Evolutionary conservation across 1,284 basidiomycete genomes (phyloP).

Genomic region (Sphagnurus paluster): DNA sequence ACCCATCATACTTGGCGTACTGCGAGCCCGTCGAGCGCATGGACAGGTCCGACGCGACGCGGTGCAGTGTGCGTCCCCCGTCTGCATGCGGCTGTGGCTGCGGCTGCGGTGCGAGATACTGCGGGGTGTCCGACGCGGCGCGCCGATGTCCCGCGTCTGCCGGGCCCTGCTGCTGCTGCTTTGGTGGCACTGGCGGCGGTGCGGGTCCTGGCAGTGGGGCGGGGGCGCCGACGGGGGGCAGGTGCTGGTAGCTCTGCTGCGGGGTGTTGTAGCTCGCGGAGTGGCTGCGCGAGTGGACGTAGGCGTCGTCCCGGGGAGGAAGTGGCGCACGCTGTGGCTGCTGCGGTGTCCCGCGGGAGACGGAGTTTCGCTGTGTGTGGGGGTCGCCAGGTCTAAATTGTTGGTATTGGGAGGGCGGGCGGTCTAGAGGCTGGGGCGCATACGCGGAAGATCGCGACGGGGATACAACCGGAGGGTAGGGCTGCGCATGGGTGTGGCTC

Average conservation of each 20-base stretch:
- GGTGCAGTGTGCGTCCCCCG: slow-evolving; percentile 21
- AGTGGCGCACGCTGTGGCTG: neutral
- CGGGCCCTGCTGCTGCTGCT: neutral
- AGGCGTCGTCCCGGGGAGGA: neutral
- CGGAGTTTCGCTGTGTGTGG: neutral
- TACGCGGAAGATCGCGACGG: slow-evolving; percentile 3
- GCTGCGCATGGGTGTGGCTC: neutral
- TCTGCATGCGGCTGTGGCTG: neutral
- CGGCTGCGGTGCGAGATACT: slow-evolving; percentile 3
- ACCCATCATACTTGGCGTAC: slow-evolving; percentile 32
- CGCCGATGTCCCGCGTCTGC: slow-evolving; percentile 1
- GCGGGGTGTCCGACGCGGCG: neutral
- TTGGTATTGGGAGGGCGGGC: neutral
- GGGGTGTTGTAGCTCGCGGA: neutral
- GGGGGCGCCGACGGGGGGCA: too few relatives aligned
- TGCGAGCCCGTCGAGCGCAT: slow-evolving; percentile 27
- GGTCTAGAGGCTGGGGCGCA: slow-evolving; percentile 4
- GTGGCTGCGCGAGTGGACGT: neutral
- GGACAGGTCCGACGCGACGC: slow-evolving; percentile 30
- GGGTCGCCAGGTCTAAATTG: neutral
- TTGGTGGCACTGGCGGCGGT: too few relatives aligned
- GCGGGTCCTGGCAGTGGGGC: too few relatives aligned
- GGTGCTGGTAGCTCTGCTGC: slow-evolving; percentile 1
- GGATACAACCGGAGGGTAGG: neutral
- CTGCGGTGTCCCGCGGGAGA: neutral